Evolutionary conservation across 2,329 filamentous ascomycete species (phyloP).

Genomic region (Amauroascus niger): DNA sequence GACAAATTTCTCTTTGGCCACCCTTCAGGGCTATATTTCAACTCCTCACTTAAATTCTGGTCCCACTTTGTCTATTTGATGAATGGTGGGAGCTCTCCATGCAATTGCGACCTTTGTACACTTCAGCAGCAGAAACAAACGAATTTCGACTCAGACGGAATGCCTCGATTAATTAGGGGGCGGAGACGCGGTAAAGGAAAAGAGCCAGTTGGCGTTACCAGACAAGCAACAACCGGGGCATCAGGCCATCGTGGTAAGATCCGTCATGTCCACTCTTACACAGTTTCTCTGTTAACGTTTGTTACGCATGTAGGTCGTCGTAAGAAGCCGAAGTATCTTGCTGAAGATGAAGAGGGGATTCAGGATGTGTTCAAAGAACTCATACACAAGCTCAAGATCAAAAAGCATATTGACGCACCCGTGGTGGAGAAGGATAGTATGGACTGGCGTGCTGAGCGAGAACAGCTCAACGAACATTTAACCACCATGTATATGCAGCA

Average conservation of each 20-base stretch:
- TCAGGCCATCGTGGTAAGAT: background rate
- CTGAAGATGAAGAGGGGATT: slow-evolving; percentile 43
- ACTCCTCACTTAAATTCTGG: slow-evolving; percentile 47
- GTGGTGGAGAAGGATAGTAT: slow-evolving; percentile 45
- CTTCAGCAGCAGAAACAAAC: background rate
- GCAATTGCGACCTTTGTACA: slow-evolving; percentile 43
- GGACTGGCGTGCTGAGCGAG: slow-evolving; percentile 48
- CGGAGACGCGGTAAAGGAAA: slow-evolving; percentile 2
- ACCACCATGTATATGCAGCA: slow-evolving; percentile 37
- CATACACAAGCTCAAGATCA: slow-evolving; percentile 40
- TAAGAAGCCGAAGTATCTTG: slow-evolving; percentile 13
- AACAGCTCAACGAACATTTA: slow-evolving; percentile 36
- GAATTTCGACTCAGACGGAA: slow-evolving; percentile 14
- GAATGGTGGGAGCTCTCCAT: slow-evolving; percentile 38
- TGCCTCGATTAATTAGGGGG: slow-evolving; percentile 2
- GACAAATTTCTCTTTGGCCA: slow-evolving; percentile 52
- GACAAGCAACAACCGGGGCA: background rate
- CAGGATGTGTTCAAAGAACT: slow-evolving; percentile 45
- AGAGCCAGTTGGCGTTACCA: background rate
- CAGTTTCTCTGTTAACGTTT: background rate
- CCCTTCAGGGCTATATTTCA: slow-evolving; percentile 41
- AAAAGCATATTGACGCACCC: slow-evolving; percentile 33
- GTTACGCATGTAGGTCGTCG: slow-evolving; percentile 2
- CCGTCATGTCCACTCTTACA: background rate
- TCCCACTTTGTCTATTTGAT: slow-evolving; percentile 51